Evolutionary conservation across 768 basidiomycete genomes (phyloP).

Genomic region (Mycena filopes): DNA sequence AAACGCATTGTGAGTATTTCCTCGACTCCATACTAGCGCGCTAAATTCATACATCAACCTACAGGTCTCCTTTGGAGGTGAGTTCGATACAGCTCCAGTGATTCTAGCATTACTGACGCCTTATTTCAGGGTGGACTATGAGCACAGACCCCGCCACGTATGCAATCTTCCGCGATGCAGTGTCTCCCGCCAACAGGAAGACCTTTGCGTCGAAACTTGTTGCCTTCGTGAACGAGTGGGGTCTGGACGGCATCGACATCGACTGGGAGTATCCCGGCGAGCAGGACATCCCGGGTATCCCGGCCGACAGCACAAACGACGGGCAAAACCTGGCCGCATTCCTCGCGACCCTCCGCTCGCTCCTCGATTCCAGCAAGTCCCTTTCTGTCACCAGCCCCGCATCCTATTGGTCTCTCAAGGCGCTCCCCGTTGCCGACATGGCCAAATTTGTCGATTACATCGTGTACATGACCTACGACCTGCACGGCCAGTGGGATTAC

Average conservation of each 20-base stretch:
- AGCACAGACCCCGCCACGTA: background rate
- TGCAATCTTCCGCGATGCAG: background rate
- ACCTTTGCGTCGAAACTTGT: background rate
- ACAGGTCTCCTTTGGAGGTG: background rate
- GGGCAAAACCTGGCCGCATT: background rate
- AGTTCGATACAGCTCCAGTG: no score
- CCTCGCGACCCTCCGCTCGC: background rate
- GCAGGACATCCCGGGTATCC: constrained; percentile 11
- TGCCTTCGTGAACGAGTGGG: background rate
- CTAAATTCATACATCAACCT: no score
- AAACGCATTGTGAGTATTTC: constrained; percentile 9
- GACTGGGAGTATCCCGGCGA: constrained; percentile 6
- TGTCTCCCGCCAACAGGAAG: background rate
- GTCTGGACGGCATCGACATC: background rate
- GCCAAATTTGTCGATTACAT: background rate
- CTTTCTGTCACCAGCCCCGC: background rate
- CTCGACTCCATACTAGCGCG: no score
- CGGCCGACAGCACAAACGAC: background rate
- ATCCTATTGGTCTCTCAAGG: background rate
- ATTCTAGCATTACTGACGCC: no score
- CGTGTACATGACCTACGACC: constrained; percentile 17
- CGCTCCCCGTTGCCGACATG: background rate
- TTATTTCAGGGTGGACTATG: background rate
- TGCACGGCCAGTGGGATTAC: constrained; percentile 15
- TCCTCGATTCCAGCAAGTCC: background rate